A percentile compares a stretch with the other conserved stretches of the same genome.
phyloP scores from a whole-genome alignment of 257 asterid genomes.

The Ilex aquifolium region DNA sequence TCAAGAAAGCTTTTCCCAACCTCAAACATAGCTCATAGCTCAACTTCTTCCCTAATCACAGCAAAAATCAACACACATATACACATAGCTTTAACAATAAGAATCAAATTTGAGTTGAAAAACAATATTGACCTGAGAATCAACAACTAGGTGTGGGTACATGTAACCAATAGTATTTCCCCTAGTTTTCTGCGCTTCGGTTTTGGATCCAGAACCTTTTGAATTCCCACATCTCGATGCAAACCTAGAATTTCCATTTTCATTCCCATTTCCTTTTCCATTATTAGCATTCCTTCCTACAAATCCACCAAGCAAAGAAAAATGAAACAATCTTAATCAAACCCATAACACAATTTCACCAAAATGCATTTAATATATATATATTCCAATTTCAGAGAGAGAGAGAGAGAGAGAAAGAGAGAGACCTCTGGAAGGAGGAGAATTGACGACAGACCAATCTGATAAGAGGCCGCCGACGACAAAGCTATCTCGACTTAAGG shows the following conservation, averaged over 20 bases:
- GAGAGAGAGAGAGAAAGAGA: too few species aligned
- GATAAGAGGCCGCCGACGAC: constrained; percentile 75
- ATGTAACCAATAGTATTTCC: constrained; percentile 46
- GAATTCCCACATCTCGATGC: constrained; percentile 32
- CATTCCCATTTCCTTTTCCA: constrained; percentile 16
- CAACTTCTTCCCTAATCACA: neutral
- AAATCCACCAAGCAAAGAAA: constrained; percentile 1
- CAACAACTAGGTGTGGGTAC: constrained; percentile 48
- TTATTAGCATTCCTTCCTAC: constrained; percentile 40
- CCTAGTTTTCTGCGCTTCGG: constrained; percentile 24
- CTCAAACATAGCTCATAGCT: too few species aligned
- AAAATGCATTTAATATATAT: neutral
- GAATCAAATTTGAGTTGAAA: neutral
- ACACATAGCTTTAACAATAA: neutral
- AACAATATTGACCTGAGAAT: constrained; percentile 41
- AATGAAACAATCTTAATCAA: neutral
- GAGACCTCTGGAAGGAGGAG: constrained; percentile 74
- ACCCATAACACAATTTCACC: neutral
- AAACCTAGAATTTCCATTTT: constrained; percentile 25
- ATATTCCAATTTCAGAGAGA: too few species aligned
- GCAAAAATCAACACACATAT: constrained; percentile 1
- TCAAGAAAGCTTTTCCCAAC: too few species aligned
- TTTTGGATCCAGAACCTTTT: constrained; percentile 26
- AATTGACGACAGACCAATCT: constrained; percentile 58
- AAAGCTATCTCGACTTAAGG: constrained; percentile 43